These are phyloP conservation scores for Boletus sp. DNA, from an alignment of 1,284 basidiomycete genomes.

Conservation along the genomic window DNA sequence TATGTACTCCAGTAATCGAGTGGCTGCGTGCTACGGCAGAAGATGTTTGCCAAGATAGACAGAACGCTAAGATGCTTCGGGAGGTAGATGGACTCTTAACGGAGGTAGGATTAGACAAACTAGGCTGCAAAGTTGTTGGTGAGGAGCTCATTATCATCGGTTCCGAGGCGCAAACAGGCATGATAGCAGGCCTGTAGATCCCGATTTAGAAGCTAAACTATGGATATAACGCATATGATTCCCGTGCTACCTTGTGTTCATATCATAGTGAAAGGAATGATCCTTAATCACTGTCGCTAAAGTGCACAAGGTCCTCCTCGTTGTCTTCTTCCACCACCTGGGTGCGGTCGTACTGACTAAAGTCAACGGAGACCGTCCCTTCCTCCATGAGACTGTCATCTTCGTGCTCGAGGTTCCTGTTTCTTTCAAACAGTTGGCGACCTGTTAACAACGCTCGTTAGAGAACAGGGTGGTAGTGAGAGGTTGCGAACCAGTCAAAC, in stretches of 20 bases:
- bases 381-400: constrained; percentile 83
- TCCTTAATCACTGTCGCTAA: constrained; percentile 78
- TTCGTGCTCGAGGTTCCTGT: constrained; percentile 61
- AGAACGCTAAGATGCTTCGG: constrained; percentile 33
- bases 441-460: constrained; percentile 46
- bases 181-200: constrained; percentile 43
- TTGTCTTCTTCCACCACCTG: constrained; percentile 58
- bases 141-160: constrained; percentile 40
- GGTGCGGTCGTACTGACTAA: constrained; percentile 82
- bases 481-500: constrained; percentile 64
- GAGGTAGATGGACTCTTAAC: constrained; percentile 59
- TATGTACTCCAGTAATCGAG: constrained; percentile 69
- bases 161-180: constrained; percentile 37
- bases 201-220: constrained; percentile 16
- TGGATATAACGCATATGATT: constrained; percentile 11
- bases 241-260: constrained; percentile 11
- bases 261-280: not conserved
- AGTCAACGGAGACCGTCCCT: constrained; percentile 79
- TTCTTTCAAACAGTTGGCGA: constrained; percentile 84
- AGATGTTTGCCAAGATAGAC: constrained; percentile 42
- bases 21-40: constrained; percentile 67
- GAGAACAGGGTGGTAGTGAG: constrained; percentile 6
- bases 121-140: constrained; percentile 46
- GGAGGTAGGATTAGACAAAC: constrained; percentile 41
- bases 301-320: constrained; percentile 60